Evolutionary conservation across 2,329 filamentous ascomycete genomes (phyloP).

Genomic region (Cladosporium sp.): DNA sequence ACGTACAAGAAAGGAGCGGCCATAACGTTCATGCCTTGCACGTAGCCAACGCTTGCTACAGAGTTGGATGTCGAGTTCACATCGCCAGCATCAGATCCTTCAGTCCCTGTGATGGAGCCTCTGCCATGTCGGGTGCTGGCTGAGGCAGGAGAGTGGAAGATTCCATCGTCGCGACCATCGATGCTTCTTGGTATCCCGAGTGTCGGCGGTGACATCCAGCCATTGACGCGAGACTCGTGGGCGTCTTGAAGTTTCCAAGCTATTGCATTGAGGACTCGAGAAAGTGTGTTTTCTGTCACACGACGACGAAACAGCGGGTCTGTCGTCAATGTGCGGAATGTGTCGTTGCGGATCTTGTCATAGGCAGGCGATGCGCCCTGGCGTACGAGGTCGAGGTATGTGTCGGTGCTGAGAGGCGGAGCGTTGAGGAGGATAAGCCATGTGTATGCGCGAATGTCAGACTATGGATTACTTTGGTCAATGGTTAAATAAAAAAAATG

Average conservation of each 20-base stretch:
- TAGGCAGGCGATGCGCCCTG: slow-evolving; percentile 93
- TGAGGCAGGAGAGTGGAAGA: slow-evolving; percentile 39
- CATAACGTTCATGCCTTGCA: slow-evolving; percentile 98
- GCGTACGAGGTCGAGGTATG: slow-evolving; percentile 87
- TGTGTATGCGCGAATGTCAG: slow-evolving; percentile 87
- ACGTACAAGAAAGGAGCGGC: slow-evolving; percentile 95
- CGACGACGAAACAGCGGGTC: slow-evolving; percentile 95
- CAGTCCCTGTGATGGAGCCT: slow-evolving; percentile 56
- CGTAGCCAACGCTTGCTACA: slow-evolving; percentile 78
- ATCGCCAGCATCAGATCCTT: slow-evolving; percentile 62
- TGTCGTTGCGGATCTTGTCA: slow-evolving; percentile 97
- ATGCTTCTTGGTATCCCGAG: slow-evolving; percentile 52
- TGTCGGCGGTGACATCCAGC: slow-evolving; percentile 53
- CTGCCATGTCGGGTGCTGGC: slow-evolving; percentile 38
- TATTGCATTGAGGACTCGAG: slow-evolving; percentile 89
- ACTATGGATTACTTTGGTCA: slow-evolving; percentile 55
- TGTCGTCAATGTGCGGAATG: slow-evolving; percentile 92
- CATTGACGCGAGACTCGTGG: slow-evolving; percentile 59
- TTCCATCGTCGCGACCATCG: slow-evolving; percentile 50
- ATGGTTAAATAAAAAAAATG: not conserved
- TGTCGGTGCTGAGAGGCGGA: slow-evolving; percentile 78
- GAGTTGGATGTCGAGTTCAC: slow-evolving; percentile 19
- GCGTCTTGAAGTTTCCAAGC: slow-evolving; percentile 92
- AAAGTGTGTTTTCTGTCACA: slow-evolving; percentile 92
- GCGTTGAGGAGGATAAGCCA: slow-evolving; percentile 94